These are phyloP conservation scores for Plasmopara muralis DNA, from an alignment of 352 stramenopile species.

Conservation along the genomic window DNA sequence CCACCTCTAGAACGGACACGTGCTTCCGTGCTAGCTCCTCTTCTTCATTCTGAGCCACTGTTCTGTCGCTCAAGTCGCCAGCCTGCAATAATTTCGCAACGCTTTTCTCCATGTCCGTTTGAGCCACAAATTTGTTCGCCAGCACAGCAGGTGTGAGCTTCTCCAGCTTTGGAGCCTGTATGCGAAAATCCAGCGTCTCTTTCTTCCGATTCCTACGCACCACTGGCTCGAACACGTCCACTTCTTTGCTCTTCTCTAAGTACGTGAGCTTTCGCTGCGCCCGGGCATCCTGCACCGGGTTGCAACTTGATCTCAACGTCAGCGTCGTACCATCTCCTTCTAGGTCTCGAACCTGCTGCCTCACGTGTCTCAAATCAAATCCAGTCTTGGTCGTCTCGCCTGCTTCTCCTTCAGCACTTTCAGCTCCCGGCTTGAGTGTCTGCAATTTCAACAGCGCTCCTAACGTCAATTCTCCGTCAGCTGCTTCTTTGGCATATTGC, in stretches of 20 bases:
- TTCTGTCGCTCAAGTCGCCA: constrained; percentile 52
- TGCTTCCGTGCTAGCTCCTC: constrained; percentile 68
- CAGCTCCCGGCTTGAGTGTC: constrained; percentile 36
- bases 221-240: constrained; percentile 85
- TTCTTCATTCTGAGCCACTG: constrained; percentile 57
- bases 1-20: constrained; percentile 72
- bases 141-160: constrained; percentile 81
- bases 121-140: constrained; percentile 90
- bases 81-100: constrained; percentile 61
- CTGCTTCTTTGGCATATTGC: constrained; percentile 22
- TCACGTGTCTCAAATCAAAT: constrained; percentile 48
- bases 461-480: constrained; percentile 21
- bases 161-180: constrained; percentile 76
- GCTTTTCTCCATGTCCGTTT: constrained; percentile 86
- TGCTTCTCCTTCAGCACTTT: constrained; percentile 14
- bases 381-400: constrained; percentile 19
- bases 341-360: constrained; percentile 68
- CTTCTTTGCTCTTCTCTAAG: constrained; percentile 78
- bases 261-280: constrained; percentile 88
- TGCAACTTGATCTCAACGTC: constrained; percentile 54
- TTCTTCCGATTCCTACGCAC: constrained; percentile 91
- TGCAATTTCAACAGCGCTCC: constrained; percentile 27
- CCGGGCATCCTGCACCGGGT: constrained; percentile 81
- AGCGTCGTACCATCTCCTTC: constrained; percentile 47
- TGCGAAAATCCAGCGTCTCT: constrained; percentile 91